Conservation (phyloP, 192 early-diverging fungal species). For the Gigaspora rosea region DNA sequence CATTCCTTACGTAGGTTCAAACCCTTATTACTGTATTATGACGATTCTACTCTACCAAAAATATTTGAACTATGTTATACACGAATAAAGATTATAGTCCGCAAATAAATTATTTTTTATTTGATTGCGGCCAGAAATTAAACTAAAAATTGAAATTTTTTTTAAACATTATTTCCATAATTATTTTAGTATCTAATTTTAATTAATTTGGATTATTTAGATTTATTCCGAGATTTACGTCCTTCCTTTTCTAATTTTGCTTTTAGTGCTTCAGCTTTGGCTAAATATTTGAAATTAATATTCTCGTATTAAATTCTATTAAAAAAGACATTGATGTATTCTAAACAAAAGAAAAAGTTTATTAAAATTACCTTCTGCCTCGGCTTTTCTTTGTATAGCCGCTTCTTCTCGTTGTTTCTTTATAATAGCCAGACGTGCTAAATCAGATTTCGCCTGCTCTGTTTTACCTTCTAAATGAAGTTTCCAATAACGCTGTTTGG, state of each 20-base stretch:
- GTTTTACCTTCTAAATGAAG: constrained; percentile 56
- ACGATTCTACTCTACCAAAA: too few relatives aligned
- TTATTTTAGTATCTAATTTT: neutral
- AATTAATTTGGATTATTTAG: neutral
- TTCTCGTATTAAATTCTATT: neutral
- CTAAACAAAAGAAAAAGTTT: neutral
- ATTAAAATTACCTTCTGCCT: constrained; percentile 41
- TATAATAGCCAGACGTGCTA: constrained; percentile 53
- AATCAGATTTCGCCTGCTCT: constrained; percentile 54
- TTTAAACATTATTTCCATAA: too few relatives aligned
- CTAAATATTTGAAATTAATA: constrained; percentile 2
- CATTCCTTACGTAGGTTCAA: too few relatives aligned
- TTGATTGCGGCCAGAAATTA: too few relatives aligned
- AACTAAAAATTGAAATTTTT: too few relatives aligned
- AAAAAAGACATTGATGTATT: too few relatives aligned
- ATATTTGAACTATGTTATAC: too few relatives aligned
- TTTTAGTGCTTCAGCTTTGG: constrained; percentile 30
- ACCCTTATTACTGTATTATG: too few relatives aligned
- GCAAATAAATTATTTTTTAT: too few relatives aligned
- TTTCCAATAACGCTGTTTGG: constrained; percentile 53
- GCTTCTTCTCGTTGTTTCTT: constrained; percentile 56
- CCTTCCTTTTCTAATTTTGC: constrained; percentile 29
- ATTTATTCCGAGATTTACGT: constrained; percentile 17
- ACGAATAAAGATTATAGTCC: too few relatives aligned
- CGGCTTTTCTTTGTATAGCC: constrained; percentile 48